These are phyloP conservation scores for Daldinia bambusicola DNA, from an alignment of 495 filamentous ascomycete genomes.

Conservation along the genomic window DNA sequence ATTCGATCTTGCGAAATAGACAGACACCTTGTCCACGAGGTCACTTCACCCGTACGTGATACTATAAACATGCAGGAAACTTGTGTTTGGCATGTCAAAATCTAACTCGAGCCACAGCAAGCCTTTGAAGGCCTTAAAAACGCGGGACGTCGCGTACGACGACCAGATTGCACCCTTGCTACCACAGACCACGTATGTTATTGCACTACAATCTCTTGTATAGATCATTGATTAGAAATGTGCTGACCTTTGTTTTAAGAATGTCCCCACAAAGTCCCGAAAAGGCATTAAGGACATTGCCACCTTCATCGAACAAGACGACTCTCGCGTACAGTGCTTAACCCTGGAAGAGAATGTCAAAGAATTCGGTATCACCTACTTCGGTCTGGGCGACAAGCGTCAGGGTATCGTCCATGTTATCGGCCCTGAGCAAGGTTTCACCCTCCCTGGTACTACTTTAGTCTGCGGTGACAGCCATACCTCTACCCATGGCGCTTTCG, in stretches of 20 bases:
- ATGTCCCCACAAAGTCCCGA: slow-evolving; percentile 87
- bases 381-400: slow-evolving; percentile 93
- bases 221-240: not conserved
- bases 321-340: slow-evolving; percentile 91
- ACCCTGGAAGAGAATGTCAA: slow-evolving; percentile 98
- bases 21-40: slow-evolving; percentile 96
- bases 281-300: slow-evolving; percentile 89
- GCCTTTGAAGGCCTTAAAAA: slow-evolving; percentile 95
- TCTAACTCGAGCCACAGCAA: slow-evolving; percentile 67
- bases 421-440: slow-evolving; percentile 99
- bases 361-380: slow-evolving; percentile 95
- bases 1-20: slow-evolving; percentile 58
- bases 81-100: not conserved
- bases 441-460: slow-evolving; percentile 94
- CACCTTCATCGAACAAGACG: slow-evolving; percentile 90
- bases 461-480: slow-evolving; percentile 99
- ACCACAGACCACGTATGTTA: slow-evolving; percentile 93
- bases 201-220: slow-evolving; percentile 1
- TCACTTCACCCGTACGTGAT: slow-evolving; percentile 83
- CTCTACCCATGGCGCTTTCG: slow-evolving; percentile 97
- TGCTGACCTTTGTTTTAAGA: slow-evolving; percentile 60
- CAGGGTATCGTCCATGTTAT: slow-evolving; percentile 99
- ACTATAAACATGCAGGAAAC: slow-evolving; percentile 4
- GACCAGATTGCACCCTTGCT: slow-evolving; percentile 95
- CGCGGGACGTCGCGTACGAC: slow-evolving; percentile 84